Conservation (phyloP, 768 basidiomycete genomes). For the Ramaria rubella region DNA sequence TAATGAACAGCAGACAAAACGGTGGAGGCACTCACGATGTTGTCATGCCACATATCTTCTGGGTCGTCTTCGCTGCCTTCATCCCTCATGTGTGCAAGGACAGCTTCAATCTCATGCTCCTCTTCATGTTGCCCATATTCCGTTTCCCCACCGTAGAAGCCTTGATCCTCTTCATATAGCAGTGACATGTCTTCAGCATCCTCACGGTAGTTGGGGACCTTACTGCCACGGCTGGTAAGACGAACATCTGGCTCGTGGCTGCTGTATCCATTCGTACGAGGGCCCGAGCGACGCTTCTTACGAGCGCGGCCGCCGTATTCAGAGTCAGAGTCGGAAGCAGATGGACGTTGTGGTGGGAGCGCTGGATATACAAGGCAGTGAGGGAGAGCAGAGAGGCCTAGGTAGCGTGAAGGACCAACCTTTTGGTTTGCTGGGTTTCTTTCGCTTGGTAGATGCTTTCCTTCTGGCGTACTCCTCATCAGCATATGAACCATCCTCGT, state of each 20-base stretch:
- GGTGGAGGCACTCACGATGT: slow-evolving; percentile 52
- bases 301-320: slow-evolving; percentile 83
- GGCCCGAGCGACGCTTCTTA: slow-evolving; percentile 48
- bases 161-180: slow-evolving; percentile 63
- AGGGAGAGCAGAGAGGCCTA: neutral
- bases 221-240: slow-evolving; percentile 67
- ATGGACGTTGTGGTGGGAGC: slow-evolving; percentile 39
- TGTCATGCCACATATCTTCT: slow-evolving; percentile 80
- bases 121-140: slow-evolving; percentile 44
- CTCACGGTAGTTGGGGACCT: slow-evolving; percentile 80
- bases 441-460: slow-evolving; percentile 11
- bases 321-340: slow-evolving; percentile 73
- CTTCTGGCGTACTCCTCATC: slow-evolving; percentile 12
- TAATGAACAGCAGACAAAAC: slow-evolving; percentile 12
- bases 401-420: neutral
- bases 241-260: slow-evolving; percentile 47
- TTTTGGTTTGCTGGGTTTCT: slow-evolving; percentile 12
- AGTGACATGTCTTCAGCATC: slow-evolving; percentile 62
- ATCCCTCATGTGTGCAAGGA: slow-evolving; percentile 81
- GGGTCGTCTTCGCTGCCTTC: slow-evolving; percentile 70
- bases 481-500: slow-evolving; percentile 12
- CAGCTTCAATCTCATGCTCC: slow-evolving; percentile 86
- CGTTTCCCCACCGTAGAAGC: slow-evolving; percentile 48
- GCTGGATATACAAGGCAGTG: slow-evolving; percentile 3
- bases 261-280: slow-evolving; percentile 32